phyloP scores from a whole-genome alignment of 306 rosid genomes.

The Fragaria vesca region DNA sequence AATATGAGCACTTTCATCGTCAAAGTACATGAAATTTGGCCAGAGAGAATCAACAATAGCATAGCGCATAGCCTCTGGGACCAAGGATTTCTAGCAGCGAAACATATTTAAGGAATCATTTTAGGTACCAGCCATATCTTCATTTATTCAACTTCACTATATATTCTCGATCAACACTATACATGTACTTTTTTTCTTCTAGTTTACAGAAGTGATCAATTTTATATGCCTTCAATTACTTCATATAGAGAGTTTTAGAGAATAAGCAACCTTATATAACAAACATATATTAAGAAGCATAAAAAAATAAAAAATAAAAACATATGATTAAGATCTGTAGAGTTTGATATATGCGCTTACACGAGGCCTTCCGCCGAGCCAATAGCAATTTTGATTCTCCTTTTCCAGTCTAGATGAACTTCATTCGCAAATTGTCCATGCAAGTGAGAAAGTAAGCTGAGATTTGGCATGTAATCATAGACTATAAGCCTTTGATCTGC shows the following conservation, averaged over 20 bases:
- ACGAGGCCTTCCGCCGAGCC: slow-evolving; percentile 80
- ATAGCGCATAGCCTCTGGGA: not conserved
- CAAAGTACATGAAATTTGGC: not conserved
- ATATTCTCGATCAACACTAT: too few relatives aligned
- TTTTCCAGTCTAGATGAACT: slow-evolving; percentile 67
- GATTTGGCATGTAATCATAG: slow-evolving; percentile 92
- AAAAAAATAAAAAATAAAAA: too few relatives aligned
- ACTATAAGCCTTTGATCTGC: slow-evolving; percentile 80
- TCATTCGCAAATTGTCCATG: slow-evolving; percentile 72
- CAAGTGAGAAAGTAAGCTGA: slow-evolving; percentile 84
- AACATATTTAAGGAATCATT: not conserved
- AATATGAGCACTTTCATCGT: not conserved
- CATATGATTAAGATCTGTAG: not conserved
- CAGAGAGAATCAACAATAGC: not conserved
- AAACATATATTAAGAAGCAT: not conserved
- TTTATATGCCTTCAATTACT: not conserved
- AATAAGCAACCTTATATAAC: too few relatives aligned
- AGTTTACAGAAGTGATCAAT: not conserved
- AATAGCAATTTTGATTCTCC: slow-evolving; percentile 70
- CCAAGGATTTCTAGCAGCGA: not conserved
- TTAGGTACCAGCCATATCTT: too few relatives aligned
- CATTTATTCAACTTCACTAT: too few relatives aligned
- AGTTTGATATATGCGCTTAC: slow-evolving; percentile 42
- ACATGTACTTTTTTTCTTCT: not conserved
- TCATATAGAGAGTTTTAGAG: too few relatives aligned